Conservation (phyloP, 805 yeast species). For the Komagataella pastoris region DNA sequence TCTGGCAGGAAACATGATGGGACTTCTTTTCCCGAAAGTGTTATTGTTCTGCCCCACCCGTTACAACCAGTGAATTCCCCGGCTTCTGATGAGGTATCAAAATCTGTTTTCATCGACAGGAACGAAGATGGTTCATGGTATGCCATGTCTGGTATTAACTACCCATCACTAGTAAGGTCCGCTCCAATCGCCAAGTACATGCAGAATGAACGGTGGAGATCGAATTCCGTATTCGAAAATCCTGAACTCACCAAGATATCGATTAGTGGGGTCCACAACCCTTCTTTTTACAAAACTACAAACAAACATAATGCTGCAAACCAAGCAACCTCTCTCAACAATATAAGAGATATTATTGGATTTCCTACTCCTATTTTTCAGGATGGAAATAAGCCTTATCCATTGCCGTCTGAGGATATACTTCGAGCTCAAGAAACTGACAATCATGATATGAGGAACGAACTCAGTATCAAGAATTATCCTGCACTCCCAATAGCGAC, state of each 20-base stretch:
- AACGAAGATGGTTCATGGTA: constrained; percentile 63
- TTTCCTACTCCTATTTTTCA: not conserved
- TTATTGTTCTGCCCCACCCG: constrained; percentile 59
- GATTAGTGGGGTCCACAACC: constrained; percentile 36
- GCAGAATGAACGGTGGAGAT: constrained; percentile 27
- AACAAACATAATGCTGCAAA: not conserved
- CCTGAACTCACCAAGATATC: constrained; percentile 26
- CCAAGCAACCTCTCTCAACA: not conserved
- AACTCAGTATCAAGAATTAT: not conserved
- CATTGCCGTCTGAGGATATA: not conserved
- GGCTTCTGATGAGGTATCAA: not conserved
- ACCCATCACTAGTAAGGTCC: constrained; percentile 69
- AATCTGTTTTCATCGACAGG: constrained; percentile 53
- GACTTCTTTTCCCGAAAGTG: constrained; percentile 7
- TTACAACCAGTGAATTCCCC: constrained; percentile 24
- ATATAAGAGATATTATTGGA: constrained; percentile 5
- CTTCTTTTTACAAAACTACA: constrained; percentile 5
- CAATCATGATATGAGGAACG: not conserved
- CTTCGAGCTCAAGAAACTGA: not conserved
- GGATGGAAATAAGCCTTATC: not conserved
- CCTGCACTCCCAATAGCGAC: not conserved
- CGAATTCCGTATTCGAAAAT: constrained; percentile 20
- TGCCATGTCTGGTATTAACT: constrained; percentile 67
- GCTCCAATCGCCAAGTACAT: constrained; percentile 68
- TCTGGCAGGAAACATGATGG: constrained; percentile 9